Conservation (phyloP, 352 stramenopile species). For the Globisporangium yorkense region DNA sequence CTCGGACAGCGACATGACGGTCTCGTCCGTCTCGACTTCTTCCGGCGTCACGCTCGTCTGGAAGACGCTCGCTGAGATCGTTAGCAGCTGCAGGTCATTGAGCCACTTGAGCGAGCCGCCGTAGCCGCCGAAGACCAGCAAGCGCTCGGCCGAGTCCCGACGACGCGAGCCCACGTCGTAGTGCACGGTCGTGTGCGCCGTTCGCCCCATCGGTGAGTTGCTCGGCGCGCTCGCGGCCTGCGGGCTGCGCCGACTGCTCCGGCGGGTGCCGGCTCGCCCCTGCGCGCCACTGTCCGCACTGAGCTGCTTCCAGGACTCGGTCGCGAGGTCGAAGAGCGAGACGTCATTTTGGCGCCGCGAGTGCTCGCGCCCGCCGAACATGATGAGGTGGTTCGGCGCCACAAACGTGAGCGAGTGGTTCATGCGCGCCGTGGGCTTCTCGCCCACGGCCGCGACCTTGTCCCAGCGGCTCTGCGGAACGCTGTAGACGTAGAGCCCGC, state of each 20-base stretch:
- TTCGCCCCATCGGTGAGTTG: slow-evolving; percentile 20
- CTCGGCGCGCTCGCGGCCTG: slow-evolving; percentile 2
- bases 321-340: slow-evolving; percentile 39
- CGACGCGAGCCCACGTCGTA: slow-evolving; percentile 12
- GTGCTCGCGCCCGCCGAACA: slow-evolving; percentile 53
- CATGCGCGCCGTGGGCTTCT: slow-evolving; percentile 43
- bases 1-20: not conserved
- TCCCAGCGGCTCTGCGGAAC: slow-evolving; percentile 46
- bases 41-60: not conserved
- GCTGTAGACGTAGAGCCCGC: slow-evolving; percentile 54
- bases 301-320: slow-evolving; percentile 26
- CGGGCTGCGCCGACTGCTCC: not conserved
- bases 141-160: slow-evolving; percentile 14
- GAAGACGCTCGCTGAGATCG: slow-evolving; percentile 9
- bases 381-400: slow-evolving; percentile 35
- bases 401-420: slow-evolving; percentile 59
- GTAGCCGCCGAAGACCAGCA: slow-evolving; percentile 69
- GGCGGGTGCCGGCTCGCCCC: not conserved
- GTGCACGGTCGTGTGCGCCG: slow-evolving; percentile 39
- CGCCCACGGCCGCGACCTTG: slow-evolving; percentile 24
- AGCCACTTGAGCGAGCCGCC: slow-evolving; percentile 52
- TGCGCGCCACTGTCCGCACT: slow-evolving; percentile 1
- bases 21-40: not conserved
- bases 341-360: slow-evolving; percentile 47
- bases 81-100: slow-evolving; percentile 54